phyloP scores from a whole-genome alignment of 345 rosid genomes.

The Adansonia digitata region DNA sequence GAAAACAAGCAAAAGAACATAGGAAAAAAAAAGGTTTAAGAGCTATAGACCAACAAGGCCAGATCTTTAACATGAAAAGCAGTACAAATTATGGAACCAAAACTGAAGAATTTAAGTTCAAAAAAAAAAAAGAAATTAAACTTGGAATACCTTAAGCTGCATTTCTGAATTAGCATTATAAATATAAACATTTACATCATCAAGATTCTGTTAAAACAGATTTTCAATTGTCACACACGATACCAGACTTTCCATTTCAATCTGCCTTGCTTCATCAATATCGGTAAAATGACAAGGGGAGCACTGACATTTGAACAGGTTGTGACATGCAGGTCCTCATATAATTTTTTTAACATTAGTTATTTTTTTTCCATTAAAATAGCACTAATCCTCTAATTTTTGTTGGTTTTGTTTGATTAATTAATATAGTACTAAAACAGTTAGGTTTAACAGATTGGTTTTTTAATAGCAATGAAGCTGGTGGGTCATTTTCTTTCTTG shows the following conservation, averaged over 20 bases:
- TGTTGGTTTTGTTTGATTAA: neutral
- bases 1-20: neutral
- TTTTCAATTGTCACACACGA: neutral
- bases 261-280: neutral
- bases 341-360: neutral
- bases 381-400: neutral
- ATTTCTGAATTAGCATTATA: neutral
- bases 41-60: constrained; percentile 10
- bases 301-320: constrained; percentile 16
- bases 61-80: constrained; percentile 10
- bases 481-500: neutral
- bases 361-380: neutral
- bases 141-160: neutral
- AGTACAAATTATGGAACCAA: neutral
- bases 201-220: constrained; percentile 1
- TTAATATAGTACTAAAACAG: neutral
- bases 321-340: neutral
- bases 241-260: neutral
- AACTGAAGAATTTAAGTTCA: neutral
- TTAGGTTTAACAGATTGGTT: neutral
- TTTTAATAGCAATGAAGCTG: no score
- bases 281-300: constrained; percentile 19
- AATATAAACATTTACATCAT: neutral
- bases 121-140: neutral
- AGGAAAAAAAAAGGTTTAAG: neutral